Conservation (phyloP, 75 land plant species). For the Selaginella moellendorffii region DNA sequence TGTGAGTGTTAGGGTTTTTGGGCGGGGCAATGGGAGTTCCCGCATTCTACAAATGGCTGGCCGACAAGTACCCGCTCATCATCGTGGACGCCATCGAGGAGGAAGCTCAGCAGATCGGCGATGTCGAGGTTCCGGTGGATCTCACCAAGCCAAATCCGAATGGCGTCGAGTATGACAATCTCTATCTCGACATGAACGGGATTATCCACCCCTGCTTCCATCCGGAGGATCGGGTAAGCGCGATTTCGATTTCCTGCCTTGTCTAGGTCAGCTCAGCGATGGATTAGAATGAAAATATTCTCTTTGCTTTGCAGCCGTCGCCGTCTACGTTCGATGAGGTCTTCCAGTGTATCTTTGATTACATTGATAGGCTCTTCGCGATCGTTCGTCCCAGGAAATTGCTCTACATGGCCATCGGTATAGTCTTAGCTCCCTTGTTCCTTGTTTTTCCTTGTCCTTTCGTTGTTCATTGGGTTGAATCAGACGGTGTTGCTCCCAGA, state of each 20-base stretch:
- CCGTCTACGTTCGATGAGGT: slow-evolving; percentile 79
- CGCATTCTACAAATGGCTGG: slow-evolving; percentile 59
- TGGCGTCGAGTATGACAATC: slow-evolving; percentile 47
- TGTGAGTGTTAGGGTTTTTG: not conserved
- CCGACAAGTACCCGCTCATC: slow-evolving; percentile 45
- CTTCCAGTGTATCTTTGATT: slow-evolving; percentile 67
- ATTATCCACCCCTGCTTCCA: slow-evolving; percentile 77
- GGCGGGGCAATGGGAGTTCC: slow-evolving; percentile 54
- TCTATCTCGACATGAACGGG: slow-evolving; percentile 65
- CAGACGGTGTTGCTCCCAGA: slow-evolving; percentile 62
- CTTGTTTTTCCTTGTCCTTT: not conserved
- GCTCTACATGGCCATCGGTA: slow-evolving; percentile 72
- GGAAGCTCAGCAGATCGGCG: slow-evolving; percentile 24
- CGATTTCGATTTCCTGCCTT: too few species aligned
- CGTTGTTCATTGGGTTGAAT: not conserved
- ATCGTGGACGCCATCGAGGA: slow-evolving; percentile 48
- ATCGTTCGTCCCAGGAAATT: slow-evolving; percentile 76
- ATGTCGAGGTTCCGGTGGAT: slow-evolving; percentile 38
- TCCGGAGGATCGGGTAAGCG: slow-evolving; percentile 47
- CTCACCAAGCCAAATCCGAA: slow-evolving; percentile 40
- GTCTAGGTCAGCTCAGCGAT: not conserved
- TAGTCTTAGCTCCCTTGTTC: slow-evolving; percentile 18
- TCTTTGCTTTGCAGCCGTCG: slow-evolving; percentile 42
- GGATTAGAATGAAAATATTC: too few species aligned
- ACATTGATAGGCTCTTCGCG: slow-evolving; percentile 63